Conservation (phyloP, 2,329 filamentous ascomycete species). For the Metarhizium brunneum region DNA sequence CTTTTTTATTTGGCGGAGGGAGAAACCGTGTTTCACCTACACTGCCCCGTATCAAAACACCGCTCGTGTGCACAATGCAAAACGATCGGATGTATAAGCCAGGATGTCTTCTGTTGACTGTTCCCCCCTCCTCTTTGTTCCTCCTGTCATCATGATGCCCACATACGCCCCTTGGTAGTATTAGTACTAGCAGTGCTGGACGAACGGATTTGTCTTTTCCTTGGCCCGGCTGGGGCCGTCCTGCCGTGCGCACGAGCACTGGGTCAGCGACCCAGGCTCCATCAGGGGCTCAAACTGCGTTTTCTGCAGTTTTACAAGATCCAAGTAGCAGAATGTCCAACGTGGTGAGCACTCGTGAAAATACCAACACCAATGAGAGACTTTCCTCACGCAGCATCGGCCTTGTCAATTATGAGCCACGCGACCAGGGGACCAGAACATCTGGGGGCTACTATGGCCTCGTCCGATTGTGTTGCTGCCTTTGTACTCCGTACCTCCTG, state of each 20-base stretch:
- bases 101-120: too few relatives aligned
- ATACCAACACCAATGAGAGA: not conserved
- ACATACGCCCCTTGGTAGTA: not conserved
- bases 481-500: not conserved
- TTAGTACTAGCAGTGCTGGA: not conserved
- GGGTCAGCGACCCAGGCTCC: not conserved
- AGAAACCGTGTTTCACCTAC: not conserved
- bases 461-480: not conserved
- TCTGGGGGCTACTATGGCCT: not conserved
- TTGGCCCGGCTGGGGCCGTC: not conserved
- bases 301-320: not conserved
- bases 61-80: too few relatives aligned
- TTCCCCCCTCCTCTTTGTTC: not conserved
- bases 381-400: not conserved
- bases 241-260: constrained; percentile 1
- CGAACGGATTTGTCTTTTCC: not conserved
- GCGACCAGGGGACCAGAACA: not conserved
- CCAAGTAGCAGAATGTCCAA: not conserved
- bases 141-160: not conserved
- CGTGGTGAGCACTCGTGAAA: not conserved
- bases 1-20: not conserved
- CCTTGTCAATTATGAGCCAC: not conserved
- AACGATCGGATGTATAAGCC: too few relatives aligned
- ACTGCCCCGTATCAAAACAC: not conserved
- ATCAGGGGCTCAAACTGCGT: constrained; percentile 1